Evolutionary conservation across 768 basidiomycete genomes (phyloP).

Genomic region (Amanita fuliginea): DNA sequence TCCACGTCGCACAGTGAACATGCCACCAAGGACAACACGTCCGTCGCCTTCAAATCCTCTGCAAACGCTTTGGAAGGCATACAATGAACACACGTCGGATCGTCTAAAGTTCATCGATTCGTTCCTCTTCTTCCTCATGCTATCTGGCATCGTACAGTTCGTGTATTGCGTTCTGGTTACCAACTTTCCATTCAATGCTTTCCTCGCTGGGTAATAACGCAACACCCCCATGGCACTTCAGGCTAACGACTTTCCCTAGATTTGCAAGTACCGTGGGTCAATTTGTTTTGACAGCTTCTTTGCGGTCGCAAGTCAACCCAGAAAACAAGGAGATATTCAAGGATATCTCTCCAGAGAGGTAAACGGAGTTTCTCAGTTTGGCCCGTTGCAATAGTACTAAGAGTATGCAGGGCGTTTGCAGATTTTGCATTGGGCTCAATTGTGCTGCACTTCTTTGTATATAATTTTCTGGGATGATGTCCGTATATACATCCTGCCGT

Average conservation of each 20-base stretch:
- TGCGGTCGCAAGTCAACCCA: conserved; percentile 89
- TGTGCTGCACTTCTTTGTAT: conserved; percentile 96
- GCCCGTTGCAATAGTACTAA: background rate
- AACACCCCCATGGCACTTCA: background rate
- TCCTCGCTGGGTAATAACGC: conserved; percentile 76
- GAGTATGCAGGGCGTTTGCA: conserved; percentile 72
- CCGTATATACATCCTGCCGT: conserved; percentile 1
- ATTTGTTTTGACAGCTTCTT: conserved; percentile 88
- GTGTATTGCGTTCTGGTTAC: conserved; percentile 85
- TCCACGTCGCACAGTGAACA: conserved; percentile 23
- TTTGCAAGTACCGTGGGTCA: conserved; percentile 93
- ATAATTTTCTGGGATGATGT: conserved; percentile 86
- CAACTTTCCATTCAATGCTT: conserved; percentile 95
- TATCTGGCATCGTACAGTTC: conserved; percentile 87
- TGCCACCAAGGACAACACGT: conserved; percentile 25
- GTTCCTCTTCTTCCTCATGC: conserved; percentile 86
- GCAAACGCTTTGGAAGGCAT: conserved; percentile 62
- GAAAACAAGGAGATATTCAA: conserved; percentile 77
- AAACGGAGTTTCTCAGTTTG: conserved; percentile 16
- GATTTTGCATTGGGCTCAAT: conserved; percentile 95
- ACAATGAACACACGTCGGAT: conserved; percentile 64
- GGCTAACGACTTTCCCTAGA: conserved; percentile 28
- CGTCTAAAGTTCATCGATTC: conserved; percentile 91
- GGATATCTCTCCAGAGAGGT: conserved; percentile 91
- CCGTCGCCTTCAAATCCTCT: conserved; percentile 22